Base-by-base conservation (phyloP, 106 monocot genomes). In the Ottelia alismoides region DNA sequence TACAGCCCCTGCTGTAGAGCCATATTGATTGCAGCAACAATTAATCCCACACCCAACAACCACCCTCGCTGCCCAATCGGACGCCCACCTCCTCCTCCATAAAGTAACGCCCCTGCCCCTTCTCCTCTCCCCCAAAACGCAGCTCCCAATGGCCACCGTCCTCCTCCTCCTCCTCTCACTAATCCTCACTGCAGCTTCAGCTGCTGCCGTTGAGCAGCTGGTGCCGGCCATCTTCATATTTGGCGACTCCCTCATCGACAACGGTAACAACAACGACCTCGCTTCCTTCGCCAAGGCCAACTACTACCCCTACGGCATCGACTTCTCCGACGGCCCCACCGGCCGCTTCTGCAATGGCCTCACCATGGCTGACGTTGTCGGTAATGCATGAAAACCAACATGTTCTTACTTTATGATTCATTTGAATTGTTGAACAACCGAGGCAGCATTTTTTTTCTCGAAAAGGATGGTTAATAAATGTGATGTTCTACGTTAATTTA, bases 331-430 rank as follows among this genome's bases (percentile, higher is more conserved):
- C 11, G 88, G 88, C 0, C 84, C 94, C 18, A 94, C 94, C 2
- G 94, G 94, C 10, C 65, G 94, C 63, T 88, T 94, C 78, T 94
- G 81, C 68, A 94, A 94, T 29, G 94, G 94, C 40, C 84, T 78
- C 72, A 94, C 94, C 56, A 72, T 94, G 43, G 84, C 78, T 21
- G 94, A 94, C 50, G 78, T 78, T 30, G 72, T 88, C n/a, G 81
- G 94, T 84, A n/a, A n/a, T n/a, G n/a, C n/a, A 57, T 18, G 10
- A n/a, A 18, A 2, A 47, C 46, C 27, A 2, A 2, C 31, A 7
- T 3, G 22, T 44, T 14, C 28, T 22, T 26, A 22, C 18, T 21
- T 17, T 19, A 50, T 7, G 0, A 21, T 23, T 0, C 49, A 19
- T 2, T 21, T 23, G 49, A 23, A 26, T 16, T 25, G 17, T 53